A percentile compares a stretch with the other conserved stretches of the same genome.
Conservation (phyloP, 2,329 filamentous ascomycete species). For the Cladosporium sp. region DNA sequence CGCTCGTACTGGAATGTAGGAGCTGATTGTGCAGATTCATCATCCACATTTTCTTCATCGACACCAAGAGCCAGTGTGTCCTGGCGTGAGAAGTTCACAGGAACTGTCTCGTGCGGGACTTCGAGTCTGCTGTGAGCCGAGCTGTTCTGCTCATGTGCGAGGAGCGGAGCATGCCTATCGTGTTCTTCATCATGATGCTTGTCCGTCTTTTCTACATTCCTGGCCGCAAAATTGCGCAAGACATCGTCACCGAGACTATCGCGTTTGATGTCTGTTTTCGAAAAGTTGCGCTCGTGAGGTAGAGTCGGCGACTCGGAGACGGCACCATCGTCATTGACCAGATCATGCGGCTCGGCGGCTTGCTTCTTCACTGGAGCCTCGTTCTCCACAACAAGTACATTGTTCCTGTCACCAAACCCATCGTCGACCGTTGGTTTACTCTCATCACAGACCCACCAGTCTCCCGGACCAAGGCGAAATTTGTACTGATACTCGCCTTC, state of each 20-base stretch:
- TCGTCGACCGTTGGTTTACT: slow-evolving; percentile 52
- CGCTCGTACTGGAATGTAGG: slow-evolving; percentile 11
- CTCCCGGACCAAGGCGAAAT: slow-evolving; percentile 61
- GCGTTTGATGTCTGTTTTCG: background rate
- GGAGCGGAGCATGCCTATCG: slow-evolving; percentile 26
- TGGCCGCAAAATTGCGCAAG: background rate
- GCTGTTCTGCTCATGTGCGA: slow-evolving; percentile 28
- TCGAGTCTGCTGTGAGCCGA: background rate
- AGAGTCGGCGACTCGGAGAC: background rate
- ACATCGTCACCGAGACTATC: slow-evolving; percentile 5
- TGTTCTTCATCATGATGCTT: slow-evolving; percentile 7
- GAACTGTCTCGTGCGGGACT: background rate
- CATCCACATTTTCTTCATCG: slow-evolving; percentile 4
- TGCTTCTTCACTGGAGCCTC: slow-evolving; percentile 12
- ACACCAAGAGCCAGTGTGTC: slow-evolving; percentile 18
- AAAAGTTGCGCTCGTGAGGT: background rate
- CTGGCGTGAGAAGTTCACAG: slow-evolving; percentile 15
- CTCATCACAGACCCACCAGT: slow-evolving; percentile 69
- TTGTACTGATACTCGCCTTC: slow-evolving; percentile 69
- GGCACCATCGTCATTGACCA: background rate
- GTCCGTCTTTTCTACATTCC: background rate
- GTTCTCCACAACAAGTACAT: slow-evolving; percentile 35
- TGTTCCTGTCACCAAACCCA: slow-evolving; percentile 52
- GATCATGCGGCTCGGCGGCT: background rate
- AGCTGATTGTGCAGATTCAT: background rate